Evolutionary conservation across 2,329 filamentous ascomycete genomes (phyloP), one percentile per base, ranked within the genome.

Genomic region (Epichloe typhina): DNA sequence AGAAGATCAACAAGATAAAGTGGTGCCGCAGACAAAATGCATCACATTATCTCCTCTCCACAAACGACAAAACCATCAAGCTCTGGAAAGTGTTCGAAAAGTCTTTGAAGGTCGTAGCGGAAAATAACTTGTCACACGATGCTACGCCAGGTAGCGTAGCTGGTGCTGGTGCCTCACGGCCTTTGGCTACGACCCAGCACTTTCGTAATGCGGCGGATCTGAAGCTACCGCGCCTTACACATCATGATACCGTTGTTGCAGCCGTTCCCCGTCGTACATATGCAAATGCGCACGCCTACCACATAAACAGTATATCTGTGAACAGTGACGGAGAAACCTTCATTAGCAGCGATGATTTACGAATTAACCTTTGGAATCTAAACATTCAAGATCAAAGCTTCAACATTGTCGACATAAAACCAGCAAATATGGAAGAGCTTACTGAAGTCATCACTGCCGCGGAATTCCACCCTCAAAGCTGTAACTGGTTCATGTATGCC

Each of bases 1-100:
- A 98, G 72, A 98, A 98, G 75, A 98, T 98, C 79, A 98, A 98
- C 79, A 98, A 98, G 77, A 98, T 98, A 74, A 98, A 97, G 71
- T 98, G 93, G 93, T 98, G 93, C 70, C 84, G 86, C 65, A 84
- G 93, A 71, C 91, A 97, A 72, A 98, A 98, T 76, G 87, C 91
- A 55, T 97, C 93, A 51, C 93, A 98, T 73, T 98, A 95, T 69
- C 82, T 98, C 49, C 81, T 98, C 52, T 97, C 93, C 42, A 98
- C 93, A 61, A 98, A 98, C 67, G 93, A 98, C 76, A 98, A 98
- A 77, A 98, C 93, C 41, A 98, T 98, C 79, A 98, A 98, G 75
- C 76, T 98, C 59, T 98, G 93, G 93, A 98, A 98, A 70, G 91
- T 98, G 47, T 98, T 97, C 63, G 93, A 98, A 73, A 98, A 98